Percentiles rank a stretch among this genome's conserved stretches.
Conservation (phyloP, 2,329 filamentous ascomycete species). For the Tolypocladium album region DNA sequence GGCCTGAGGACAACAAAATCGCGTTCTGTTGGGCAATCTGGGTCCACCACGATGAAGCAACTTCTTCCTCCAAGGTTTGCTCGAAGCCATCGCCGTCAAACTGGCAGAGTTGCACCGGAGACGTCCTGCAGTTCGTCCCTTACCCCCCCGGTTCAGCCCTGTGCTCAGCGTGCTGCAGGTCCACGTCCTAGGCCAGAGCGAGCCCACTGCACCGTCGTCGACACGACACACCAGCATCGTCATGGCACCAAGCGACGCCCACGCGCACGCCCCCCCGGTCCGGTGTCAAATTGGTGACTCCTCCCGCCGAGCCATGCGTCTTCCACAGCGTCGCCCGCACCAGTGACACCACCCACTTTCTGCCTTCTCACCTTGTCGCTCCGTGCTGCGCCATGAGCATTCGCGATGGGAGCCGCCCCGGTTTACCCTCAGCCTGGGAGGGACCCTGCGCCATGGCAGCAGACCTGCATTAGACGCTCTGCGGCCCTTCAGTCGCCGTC, state of each 20-base stretch:
- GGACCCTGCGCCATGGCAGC: neutral
- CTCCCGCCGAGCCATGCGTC: neutral
- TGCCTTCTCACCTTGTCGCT: neutral
- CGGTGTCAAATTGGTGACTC: neutral
- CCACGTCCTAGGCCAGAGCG: neutral
- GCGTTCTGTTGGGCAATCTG: neutral
- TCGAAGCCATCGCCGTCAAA: neutral
- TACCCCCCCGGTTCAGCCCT: neutral
- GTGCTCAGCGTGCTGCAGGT: neutral
- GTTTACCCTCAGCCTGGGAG: neutral
- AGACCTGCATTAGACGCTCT: slow-evolving; percentile 15
- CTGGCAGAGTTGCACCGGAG: neutral
- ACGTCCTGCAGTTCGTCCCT: neutral
- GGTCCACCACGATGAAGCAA: neutral
- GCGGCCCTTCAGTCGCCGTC: slow-evolving; percentile 17
- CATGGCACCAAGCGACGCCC: no score
- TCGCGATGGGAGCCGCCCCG: neutral
- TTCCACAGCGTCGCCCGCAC: neutral
- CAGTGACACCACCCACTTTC: neutral
- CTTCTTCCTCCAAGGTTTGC: neutral
- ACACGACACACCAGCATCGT: neutral
- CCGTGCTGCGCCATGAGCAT: slow-evolving; percentile 2
- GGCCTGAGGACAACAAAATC: neutral
- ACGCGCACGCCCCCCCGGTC: neutral
- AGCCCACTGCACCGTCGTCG: neutral